These are phyloP conservation scores for Candida boidinii DNA, from an alignment of 805 yeast species.

Conservation along the genomic window DNA sequence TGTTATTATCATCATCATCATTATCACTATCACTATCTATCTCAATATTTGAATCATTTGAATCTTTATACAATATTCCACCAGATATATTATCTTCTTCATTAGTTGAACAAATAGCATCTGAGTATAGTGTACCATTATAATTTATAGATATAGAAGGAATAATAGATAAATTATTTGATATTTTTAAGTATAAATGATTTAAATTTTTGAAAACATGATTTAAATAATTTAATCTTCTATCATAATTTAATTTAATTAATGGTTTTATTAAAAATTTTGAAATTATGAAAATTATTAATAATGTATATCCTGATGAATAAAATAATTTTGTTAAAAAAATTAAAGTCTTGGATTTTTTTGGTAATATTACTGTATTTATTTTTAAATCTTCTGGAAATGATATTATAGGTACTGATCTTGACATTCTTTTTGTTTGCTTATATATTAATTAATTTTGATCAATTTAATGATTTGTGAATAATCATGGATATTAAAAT, in stretches of 20 bases:
- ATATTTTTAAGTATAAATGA: constrained; percentile 18
- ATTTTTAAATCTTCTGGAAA: constrained; percentile 24
- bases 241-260: constrained; percentile 27
- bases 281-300: constrained; percentile 22
- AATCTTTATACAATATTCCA: no score
- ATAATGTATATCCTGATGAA: constrained; percentile 25
- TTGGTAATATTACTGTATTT: constrained; percentile 1
- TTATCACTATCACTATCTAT: constrained; percentile 12
- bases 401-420: constrained; percentile 17
- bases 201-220: constrained; percentile 20
- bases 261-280: constrained; percentile 32
- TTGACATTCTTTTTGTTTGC: constrained; percentile 5
- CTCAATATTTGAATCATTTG: no score
- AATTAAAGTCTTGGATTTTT: constrained; percentile 19
- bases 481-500: no score
- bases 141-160: constrained; percentile 35
- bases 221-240: constrained; percentile 27
- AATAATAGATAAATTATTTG: constrained; percentile 21
- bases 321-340: constrained; percentile 23
- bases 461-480: no score
- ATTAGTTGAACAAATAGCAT: constrained; percentile 23
- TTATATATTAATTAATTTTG: no score
- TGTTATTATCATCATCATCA: constrained; percentile 7
- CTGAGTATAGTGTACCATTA: constrained; percentile 28
- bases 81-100: no score